phyloP scores from a whole-genome alignment of 2,329 filamentous ascomycete genomes.

The Sclerotinia glacialis region DNA sequence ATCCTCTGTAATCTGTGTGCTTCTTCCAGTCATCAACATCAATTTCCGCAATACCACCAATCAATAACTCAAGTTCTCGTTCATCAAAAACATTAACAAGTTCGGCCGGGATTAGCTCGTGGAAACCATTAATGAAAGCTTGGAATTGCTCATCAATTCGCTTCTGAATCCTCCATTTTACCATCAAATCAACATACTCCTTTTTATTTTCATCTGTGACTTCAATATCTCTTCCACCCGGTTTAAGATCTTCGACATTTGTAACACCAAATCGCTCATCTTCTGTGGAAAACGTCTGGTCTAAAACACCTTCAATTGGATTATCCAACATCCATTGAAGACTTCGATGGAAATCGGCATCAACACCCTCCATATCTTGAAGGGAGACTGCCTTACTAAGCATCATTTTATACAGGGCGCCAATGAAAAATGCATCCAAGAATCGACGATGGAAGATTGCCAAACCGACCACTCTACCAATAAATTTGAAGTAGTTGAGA shows the following conservation, averaged over 20 bases:
- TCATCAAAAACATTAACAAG: slow-evolving; percentile 98
- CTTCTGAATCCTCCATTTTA: slow-evolving; percentile 99
- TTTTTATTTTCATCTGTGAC: slow-evolving; percentile 99
- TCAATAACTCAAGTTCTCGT: slow-evolving; percentile 91
- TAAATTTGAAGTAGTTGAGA: slow-evolving; percentile 99
- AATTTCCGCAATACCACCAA: slow-evolving; percentile 99
- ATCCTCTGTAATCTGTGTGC: slow-evolving; percentile 97
- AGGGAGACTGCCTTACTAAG: slow-evolving; percentile 87
- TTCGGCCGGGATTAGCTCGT: slow-evolving; percentile 94
- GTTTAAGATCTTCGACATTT: slow-evolving; percentile 90
- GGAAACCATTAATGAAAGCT: slow-evolving; percentile 95
- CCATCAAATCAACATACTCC: slow-evolving; percentile 97
- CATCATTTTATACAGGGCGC: slow-evolving; percentile 99
- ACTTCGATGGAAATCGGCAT: slow-evolving; percentile 95
- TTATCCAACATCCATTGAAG: slow-evolving; percentile 98
- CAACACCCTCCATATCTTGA: slow-evolving; percentile 97
- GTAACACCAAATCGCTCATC: slow-evolving; percentile 96
- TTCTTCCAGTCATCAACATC: slow-evolving; percentile 99
- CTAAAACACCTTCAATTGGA: slow-evolving; percentile 90
- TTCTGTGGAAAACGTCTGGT: slow-evolving; percentile 94
- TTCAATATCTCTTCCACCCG: slow-evolving; percentile 83
- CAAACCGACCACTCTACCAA: slow-evolving; percentile 91
- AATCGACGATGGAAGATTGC: slow-evolving; percentile 98
- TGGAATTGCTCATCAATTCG: slow-evolving; percentile 98
- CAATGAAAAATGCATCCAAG: slow-evolving; percentile 98